phyloP scores from a whole-genome alignment of 352 stramenopile species.

The Phytopythium litorale region DNA sequence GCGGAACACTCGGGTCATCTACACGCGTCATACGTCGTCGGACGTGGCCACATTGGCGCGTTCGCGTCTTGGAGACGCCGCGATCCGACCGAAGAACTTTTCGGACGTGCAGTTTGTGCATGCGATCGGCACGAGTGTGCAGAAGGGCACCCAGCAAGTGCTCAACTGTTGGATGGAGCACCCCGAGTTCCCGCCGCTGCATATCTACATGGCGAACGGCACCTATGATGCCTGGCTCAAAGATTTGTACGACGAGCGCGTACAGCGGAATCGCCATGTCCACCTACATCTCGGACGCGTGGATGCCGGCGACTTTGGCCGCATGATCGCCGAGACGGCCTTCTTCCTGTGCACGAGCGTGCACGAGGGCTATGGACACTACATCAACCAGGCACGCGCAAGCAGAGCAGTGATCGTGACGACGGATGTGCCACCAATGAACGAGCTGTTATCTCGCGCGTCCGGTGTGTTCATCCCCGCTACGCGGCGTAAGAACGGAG shows the following conservation, averaged over 20 bases:
- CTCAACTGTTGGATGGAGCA: conserved; percentile 55
- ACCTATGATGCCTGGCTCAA: conserved; percentile 30
- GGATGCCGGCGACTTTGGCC: conserved; percentile 34
- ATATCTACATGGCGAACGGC: conserved; percentile 47
- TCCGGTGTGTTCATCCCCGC: conserved; percentile 40
- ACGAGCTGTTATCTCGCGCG: conserved; percentile 43
- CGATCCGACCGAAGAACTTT: conserved; percentile 42
- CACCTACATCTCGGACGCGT: conserved; percentile 35
- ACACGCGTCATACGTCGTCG: conserved; percentile 55
- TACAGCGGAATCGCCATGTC: conserved; percentile 21
- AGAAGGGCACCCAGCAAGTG: conserved; percentile 48
- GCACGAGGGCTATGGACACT: conserved; percentile 64
- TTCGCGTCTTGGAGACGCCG: conserved; percentile 17
- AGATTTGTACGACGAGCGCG: conserved; percentile 22
- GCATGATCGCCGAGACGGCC: conserved; percentile 42
- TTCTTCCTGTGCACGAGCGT: conserved; percentile 62
- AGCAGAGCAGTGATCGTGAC: conserved; percentile 42
- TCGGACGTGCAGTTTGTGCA: conserved; percentile 41
- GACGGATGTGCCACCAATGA: conserved; percentile 56
- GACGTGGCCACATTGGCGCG: conserved; percentile 40
- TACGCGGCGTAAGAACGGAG: not conserved
- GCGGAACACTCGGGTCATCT: conserved; percentile 39
- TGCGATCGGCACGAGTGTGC: conserved; percentile 42
- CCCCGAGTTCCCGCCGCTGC: conserved; percentile 40
- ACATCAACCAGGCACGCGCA: conserved; percentile 67